These are phyloP conservation scores for Pseudogymnoascus sp. DNA, from an alignment of 2,329 filamentous ascomycete species.

Conservation along the genomic window DNA sequence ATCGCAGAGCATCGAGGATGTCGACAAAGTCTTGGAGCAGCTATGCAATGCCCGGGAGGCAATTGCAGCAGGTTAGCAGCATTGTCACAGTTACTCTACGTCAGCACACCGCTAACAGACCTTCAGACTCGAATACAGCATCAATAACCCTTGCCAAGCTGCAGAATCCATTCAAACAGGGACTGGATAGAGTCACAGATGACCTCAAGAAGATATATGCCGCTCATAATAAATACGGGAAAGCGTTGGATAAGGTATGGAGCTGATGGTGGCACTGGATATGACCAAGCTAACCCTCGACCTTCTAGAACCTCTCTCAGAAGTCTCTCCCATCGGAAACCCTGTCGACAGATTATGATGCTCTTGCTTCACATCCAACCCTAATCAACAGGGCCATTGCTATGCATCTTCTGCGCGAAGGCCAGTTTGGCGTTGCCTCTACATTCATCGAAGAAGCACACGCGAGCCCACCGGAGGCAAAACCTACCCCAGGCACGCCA, in stretches of 20 bases:
- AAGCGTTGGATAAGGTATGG: constrained; percentile 70
- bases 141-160: constrained; percentile 72
- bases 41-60: constrained; percentile 65
- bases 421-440: constrained; percentile 80
- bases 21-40: constrained; percentile 73
- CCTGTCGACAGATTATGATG: constrained; percentile 72
- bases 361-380: constrained; percentile 62
- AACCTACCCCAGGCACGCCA: constrained; percentile 25
- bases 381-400: constrained; percentile 89
- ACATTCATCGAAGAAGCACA: constrained; percentile 72
- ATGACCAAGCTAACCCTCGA: neutral
- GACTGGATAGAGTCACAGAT: constrained; percentile 71
- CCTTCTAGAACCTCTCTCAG: neutral
- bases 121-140: constrained; percentile 58
- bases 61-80: constrained; percentile 57
- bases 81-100: neutral
- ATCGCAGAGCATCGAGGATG: constrained; percentile 50
- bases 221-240: constrained; percentile 74
- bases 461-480: constrained; percentile 34
- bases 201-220: constrained; percentile 77
- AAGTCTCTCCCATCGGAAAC: constrained; percentile 37
- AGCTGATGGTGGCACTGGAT: neutral
- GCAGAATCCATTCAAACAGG: constrained; percentile 74
- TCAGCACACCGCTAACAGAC: constrained; percentile 10
- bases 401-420: constrained; percentile 93